These are phyloP conservation scores for Lachancea cidri DNA, from an alignment of 805 yeast genomes.

Conservation along the genomic window DNA sequence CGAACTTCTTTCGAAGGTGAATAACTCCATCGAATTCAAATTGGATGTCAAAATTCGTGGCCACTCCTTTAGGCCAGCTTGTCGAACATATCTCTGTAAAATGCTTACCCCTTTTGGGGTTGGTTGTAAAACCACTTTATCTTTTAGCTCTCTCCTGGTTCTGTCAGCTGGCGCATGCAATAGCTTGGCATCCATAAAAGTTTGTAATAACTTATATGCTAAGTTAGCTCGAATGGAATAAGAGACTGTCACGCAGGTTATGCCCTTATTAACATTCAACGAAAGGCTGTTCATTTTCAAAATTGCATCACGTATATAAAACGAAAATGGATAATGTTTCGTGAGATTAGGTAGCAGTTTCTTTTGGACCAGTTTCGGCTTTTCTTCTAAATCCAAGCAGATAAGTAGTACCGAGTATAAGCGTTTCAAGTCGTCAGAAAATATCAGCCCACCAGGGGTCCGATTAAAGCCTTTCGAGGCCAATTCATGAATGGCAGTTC, in stretches of 20 bases:
- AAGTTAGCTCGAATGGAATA: slow-evolving; percentile 49
- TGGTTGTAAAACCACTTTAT: slow-evolving; percentile 57
- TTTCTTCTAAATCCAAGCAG: slow-evolving; percentile 37
- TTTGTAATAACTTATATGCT: slow-evolving; percentile 42
- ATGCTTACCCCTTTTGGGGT: slow-evolving; percentile 87
- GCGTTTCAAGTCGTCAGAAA: slow-evolving; percentile 52
- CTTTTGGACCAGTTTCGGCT: slow-evolving; percentile 18
- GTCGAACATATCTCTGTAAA: slow-evolving; percentile 53
- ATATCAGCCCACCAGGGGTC: slow-evolving; percentile 50
- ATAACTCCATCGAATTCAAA: slow-evolving; percentile 68
- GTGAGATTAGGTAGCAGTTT: slow-evolving; percentile 26
- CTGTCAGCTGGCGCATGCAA: slow-evolving; percentile 73
- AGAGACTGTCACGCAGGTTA: slow-evolving; percentile 49
- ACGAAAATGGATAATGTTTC: slow-evolving; percentile 46
- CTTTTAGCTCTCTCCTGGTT: slow-evolving; percentile 48
- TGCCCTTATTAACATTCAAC: slow-evolving; percentile 43
- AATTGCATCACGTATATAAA: slow-evolving; percentile 48
- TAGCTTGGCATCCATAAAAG: slow-evolving; percentile 56
- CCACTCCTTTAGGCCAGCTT: slow-evolving; percentile 44
- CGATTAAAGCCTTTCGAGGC: slow-evolving; percentile 42
- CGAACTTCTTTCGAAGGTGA: slow-evolving; percentile 60
- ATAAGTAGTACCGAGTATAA: slow-evolving; percentile 51
- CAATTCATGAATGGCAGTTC: slow-evolving; percentile 37
- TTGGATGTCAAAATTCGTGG: slow-evolving; percentile 49
- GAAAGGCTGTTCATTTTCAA: slow-evolving; percentile 44